Evolutionary conservation across 2,329 filamentous ascomycete genomes (phyloP).

Genomic region (Aspergillus luchuensis): DNA sequence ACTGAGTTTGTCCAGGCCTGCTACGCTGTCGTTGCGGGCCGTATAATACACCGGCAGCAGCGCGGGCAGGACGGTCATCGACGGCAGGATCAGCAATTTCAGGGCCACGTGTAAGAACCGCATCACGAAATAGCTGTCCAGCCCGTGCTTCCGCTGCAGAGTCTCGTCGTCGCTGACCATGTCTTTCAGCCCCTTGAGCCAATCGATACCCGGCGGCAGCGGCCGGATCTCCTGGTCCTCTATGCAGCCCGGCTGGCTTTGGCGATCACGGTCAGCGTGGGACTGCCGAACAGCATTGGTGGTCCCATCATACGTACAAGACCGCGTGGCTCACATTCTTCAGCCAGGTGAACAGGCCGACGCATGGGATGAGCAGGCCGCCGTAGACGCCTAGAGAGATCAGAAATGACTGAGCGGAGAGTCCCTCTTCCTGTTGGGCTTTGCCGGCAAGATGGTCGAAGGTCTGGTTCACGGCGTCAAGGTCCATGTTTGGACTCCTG

Average conservation of each 20-base stretch:
- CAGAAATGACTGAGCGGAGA: constrained; percentile 31
- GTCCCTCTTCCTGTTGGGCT: constrained; percentile 30
- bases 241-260: constrained; percentile 9
- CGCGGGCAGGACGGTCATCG: constrained; percentile 27
- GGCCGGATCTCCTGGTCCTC: constrained; percentile 6
- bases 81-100: constrained; percentile 32
- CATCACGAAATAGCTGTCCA: constrained; percentile 35
- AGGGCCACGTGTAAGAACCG: constrained; percentile 29
- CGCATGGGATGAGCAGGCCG: constrained; percentile 27
- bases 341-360: constrained; percentile 28
- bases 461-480: background rate
- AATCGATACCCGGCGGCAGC: constrained; percentile 32
- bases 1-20: constrained; percentile 33
- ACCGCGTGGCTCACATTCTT: constrained; percentile 17
- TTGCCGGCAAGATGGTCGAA: constrained; percentile 18
- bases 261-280: background rate
- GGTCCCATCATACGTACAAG: constrained; percentile 4
- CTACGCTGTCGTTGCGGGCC: constrained; percentile 28
- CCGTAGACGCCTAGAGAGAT: constrained; percentile 30
- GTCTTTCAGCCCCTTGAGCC: constrained; percentile 29
- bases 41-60: constrained; percentile 34
- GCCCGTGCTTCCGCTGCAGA: constrained; percentile 22
- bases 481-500: background rate
- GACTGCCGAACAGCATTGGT: background rate
- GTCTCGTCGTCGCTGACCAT: constrained; percentile 18